These are phyloP conservation scores for Neurospora sp. DNA, from an alignment of 495 filamentous ascomycete genomes.

Conservation along the genomic window DNA sequence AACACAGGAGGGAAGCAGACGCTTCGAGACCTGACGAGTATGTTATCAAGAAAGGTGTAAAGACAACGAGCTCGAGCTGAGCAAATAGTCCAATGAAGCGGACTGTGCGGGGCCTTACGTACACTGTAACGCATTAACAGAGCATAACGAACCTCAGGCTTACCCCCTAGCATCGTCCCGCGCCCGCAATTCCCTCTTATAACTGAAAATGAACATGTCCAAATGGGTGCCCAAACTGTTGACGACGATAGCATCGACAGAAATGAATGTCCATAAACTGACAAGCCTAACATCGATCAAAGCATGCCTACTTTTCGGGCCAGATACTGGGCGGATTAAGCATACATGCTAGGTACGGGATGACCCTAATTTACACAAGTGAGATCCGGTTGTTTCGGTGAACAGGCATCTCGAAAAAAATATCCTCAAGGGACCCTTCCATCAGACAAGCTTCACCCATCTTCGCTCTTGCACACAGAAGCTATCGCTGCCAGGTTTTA, in stretches of 20 bases:
- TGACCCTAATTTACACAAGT: background rate
- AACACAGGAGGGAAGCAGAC: background rate
- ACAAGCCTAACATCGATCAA: background rate
- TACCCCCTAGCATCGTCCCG: background rate
- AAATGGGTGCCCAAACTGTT: background rate
- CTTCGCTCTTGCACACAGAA: too few species aligned
- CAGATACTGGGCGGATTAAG: background rate
- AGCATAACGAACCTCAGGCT: background rate
- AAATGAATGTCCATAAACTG: background rate
- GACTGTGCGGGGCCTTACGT: background rate
- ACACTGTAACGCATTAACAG: background rate
- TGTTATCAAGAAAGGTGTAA: background rate
- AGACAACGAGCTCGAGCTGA: background rate
- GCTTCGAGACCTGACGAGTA: background rate
- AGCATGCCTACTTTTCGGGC: background rate
- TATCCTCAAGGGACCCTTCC: background rate
- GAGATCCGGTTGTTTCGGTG: background rate
- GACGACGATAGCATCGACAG: background rate
- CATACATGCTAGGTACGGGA: background rate
- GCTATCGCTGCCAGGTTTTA: too few species aligned
- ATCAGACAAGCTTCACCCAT: background rate
- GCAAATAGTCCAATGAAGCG: background rate
- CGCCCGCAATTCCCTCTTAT: background rate
- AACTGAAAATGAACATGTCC: background rate
- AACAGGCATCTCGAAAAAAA: background rate